Percentiles rank a stretch among this genome's conserved stretches.
These are phyloP conservation scores for Xylariaceae sp. DNA, from an alignment of 2,329 filamentous ascomycete genomes.

Conservation along the genomic window DNA sequence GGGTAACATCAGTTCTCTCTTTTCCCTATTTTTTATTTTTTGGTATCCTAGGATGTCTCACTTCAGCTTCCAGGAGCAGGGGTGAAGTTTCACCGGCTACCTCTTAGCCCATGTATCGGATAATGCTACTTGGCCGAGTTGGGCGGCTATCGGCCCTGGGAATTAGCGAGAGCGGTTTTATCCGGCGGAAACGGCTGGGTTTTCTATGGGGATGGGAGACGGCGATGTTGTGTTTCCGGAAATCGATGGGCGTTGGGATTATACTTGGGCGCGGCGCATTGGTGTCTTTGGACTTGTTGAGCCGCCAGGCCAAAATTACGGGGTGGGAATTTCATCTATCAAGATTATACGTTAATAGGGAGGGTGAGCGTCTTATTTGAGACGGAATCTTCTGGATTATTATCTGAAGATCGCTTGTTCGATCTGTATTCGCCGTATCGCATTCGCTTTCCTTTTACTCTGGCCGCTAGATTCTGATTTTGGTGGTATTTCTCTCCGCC, in stretches of 20 bases:
- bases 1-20: not conserved
- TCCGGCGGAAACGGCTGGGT: no score
- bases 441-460: not conserved
- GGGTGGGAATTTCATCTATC: no score
- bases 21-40: no score
- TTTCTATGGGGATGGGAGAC: no score
- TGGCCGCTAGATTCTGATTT: no score
- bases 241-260: no score
- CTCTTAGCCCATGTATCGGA: not conserved
- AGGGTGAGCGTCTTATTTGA: not conserved
- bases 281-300: not conserved
- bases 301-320: not conserved
- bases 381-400: not conserved
- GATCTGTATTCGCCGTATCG: not conserved
- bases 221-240: no score
- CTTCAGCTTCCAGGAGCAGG: not conserved
- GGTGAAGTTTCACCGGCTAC: not conserved
- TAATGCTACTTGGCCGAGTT: not conserved
- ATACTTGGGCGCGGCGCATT: no score
- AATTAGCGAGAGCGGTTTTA: no score
- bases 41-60: not conserved
- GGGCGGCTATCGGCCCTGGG: not conserved
- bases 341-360: not conserved
- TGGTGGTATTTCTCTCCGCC: not conserved
- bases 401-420: not conserved